These are phyloP conservation scores for Naumovozyma dairenensis DNA, from an alignment of 805 yeast species.

Conservation along the genomic window DNA sequence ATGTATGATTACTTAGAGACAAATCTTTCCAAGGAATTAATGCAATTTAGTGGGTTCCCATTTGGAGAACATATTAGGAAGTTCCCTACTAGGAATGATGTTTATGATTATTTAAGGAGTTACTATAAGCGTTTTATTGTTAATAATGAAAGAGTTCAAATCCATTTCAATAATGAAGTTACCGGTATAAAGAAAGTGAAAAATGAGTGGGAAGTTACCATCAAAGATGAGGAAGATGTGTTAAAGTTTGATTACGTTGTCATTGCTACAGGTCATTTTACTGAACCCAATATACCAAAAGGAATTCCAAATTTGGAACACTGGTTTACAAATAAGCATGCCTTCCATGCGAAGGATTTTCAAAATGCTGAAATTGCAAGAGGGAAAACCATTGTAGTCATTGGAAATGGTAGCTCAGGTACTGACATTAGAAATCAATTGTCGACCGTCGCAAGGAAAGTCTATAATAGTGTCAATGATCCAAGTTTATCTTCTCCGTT, in stretches of 20 bases:
- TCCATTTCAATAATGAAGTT: slow-evolving; percentile 21
- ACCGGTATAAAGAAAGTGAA: slow-evolving; percentile 8
- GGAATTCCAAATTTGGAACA: slow-evolving; percentile 31
- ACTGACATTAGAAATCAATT: slow-evolving; percentile 37
- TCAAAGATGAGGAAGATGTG: slow-evolving; percentile 21
- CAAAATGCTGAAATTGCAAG: slow-evolving; percentile 26
- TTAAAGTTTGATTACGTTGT: slow-evolving; percentile 33
- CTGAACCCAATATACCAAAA: slow-evolving; percentile 32
- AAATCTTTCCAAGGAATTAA: slow-evolving; percentile 52
- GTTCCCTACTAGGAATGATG: slow-evolving; percentile 55
- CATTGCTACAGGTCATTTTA: slow-evolving; percentile 37
- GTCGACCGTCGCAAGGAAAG: slow-evolving; percentile 22
- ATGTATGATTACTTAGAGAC: slow-evolving; percentile 62
- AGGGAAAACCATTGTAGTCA: slow-evolving; percentile 27
- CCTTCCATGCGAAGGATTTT: slow-evolving; percentile 33
- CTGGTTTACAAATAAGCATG: slow-evolving; percentile 27
- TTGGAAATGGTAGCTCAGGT: slow-evolving; percentile 38
- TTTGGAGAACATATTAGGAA: slow-evolving; percentile 38
- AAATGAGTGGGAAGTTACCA: slow-evolving; percentile 1
- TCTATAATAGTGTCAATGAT: slow-evolving; percentile 48
- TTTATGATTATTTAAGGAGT: slow-evolving; percentile 47
- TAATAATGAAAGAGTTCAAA: slow-evolving; percentile 23
- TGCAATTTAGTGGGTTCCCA: slow-evolving; percentile 52
- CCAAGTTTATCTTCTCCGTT: slow-evolving; percentile 28
- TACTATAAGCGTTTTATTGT: slow-evolving; percentile 34